Evolutionary conservation across 768 basidiomycete genomes (phyloP), one percentile per base, ranked within the genome.

Genomic region (Suillus plorans): DNA sequence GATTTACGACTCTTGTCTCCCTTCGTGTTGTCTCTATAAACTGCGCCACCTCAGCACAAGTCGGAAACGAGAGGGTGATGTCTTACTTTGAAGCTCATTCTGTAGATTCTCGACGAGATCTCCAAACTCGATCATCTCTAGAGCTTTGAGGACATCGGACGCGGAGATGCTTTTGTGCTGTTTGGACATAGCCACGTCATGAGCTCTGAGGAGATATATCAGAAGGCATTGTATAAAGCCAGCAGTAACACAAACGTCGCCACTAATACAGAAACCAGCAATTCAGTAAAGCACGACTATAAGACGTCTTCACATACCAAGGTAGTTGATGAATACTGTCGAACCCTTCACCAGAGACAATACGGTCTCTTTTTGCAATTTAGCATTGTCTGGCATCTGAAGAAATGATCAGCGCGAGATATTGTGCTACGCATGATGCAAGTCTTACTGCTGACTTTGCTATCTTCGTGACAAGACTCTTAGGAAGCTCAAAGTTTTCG

Each of bases 241-340:
- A 42, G 18, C 13, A 13, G 49, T 25, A 61, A 4, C 8, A 72
- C 81, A 72, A 67, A 84, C 84, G 79, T 81, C 42, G 83, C 80
- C 66, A 81, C 84, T 85, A 65, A 64, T 59, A 7, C 22, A 61
- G n/a, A n/a, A 42, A 50, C 9, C 16, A 28, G 69, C 34, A 66
- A 66, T 37, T 25, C 28, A 4, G 50, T 36, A 9, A 56, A 36
- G 63, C 12, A 28, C 12, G 7, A 22, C 45, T 25, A 58, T 3
- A 44, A 25, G 20, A 7, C 34, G 14, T 25, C 14, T 12, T 20
- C 49, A 25, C 89, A 69, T 74, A 91, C 96, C 90, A 9, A 99
- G 81, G 70, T 95, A 97, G 75, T 92, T 96, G 69, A 99, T 95
- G 75, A 98, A 99, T 60, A 98, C 91, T 0, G 96, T 96, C 4